Evolutionary conservation across 768 basidiomycete genomes (phyloP).

Genomic region (Pisolithus albus): DNA sequence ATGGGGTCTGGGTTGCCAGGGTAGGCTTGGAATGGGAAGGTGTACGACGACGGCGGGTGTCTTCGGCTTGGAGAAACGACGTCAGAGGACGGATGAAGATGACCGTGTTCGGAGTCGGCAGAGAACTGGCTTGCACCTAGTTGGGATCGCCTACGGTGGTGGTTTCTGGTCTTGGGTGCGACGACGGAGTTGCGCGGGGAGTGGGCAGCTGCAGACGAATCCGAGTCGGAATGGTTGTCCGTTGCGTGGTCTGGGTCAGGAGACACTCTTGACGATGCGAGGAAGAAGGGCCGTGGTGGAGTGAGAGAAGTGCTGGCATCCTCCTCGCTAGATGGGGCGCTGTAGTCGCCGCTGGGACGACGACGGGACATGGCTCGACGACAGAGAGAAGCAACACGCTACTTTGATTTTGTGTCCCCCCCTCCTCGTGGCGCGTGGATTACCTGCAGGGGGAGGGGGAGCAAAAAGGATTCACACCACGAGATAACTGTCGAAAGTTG

Average conservation of each 20-base stretch:
- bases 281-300: slow-evolving; percentile 35
- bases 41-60: slow-evolving; percentile 37
- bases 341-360: slow-evolving; percentile 9
- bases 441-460: not conserved
- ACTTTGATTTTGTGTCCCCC: slow-evolving; percentile 9
- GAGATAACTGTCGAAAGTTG: not conserved
- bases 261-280: slow-evolving; percentile 14
- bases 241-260: slow-evolving; percentile 16
- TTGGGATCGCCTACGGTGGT: slow-evolving; percentile 19
- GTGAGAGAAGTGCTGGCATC: slow-evolving; percentile 19
- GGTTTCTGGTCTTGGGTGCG: slow-evolving; percentile 15
- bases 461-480: not conserved
- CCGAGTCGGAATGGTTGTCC: slow-evolving; percentile 26
- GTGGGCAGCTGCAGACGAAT: slow-evolving; percentile 9
- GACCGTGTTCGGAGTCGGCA: slow-evolving; percentile 10
- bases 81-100: not conserved
- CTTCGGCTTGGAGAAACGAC: slow-evolving; percentile 1
- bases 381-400: slow-evolving; percentile 4
- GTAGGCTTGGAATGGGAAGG: slow-evolving; percentile 53
- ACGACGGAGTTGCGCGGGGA: slow-evolving; percentile 13
- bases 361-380: slow-evolving; percentile 6
- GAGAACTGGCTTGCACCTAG: slow-evolving; percentile 13
- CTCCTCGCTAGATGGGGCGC: slow-evolving; percentile 21
- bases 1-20: slow-evolving; percentile 62
- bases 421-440: not conserved